phyloP scores from a whole-genome alignment of 2,329 filamentous ascomycete genomes.

The Thielaviopsis musarum region DNA sequence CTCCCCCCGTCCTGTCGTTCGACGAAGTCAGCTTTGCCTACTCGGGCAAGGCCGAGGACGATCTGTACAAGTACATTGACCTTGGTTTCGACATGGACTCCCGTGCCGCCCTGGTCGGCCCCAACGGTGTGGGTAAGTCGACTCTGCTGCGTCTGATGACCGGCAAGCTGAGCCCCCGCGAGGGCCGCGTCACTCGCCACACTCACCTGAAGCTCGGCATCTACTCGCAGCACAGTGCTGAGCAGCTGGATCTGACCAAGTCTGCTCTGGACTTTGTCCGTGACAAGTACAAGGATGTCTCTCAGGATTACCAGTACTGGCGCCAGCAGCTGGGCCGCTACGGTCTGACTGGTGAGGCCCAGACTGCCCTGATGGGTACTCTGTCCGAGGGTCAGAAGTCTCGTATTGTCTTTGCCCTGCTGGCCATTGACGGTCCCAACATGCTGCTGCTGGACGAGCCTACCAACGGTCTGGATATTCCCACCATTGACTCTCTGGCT shows the following conservation, averaged over 20 bases:
- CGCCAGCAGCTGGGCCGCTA: slow-evolving; percentile 92
- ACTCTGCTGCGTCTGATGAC: slow-evolving; percentile 94
- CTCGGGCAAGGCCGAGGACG: slow-evolving; percentile 75
- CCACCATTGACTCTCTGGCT: slow-evolving; percentile 91
- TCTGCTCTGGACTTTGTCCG: slow-evolving; percentile 94
- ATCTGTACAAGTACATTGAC: slow-evolving; percentile 90
- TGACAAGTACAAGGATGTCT: slow-evolving; percentile 78
- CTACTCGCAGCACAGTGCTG: slow-evolving; percentile 96
- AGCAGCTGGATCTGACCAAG: slow-evolving; percentile 97
- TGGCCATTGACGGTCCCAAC: slow-evolving; percentile 91
- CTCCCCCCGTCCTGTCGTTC: slow-evolving; percentile 87
- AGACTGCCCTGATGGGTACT: slow-evolving; percentile 95
- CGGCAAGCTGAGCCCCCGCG: slow-evolving; percentile 74
- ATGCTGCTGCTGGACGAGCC: slow-evolving; percentile 97
- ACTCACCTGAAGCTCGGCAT: slow-evolving; percentile 97
- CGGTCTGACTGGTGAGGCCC: slow-evolving; percentile 78
- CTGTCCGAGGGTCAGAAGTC: slow-evolving; percentile 95
- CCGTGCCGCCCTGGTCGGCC: slow-evolving; percentile 86
- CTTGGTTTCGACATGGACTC: slow-evolving; percentile 99
- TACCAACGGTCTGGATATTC: slow-evolving; percentile 98
- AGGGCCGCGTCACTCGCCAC: slow-evolving; percentile 71
- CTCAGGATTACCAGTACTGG: slow-evolving; percentile 99
- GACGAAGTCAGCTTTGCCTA: slow-evolving; percentile 98
- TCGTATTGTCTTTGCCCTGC: slow-evolving; percentile 90
- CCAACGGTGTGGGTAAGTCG: slow-evolving; percentile 98